Base-by-base conservation (phyloP, 305 asterid genomes). In the Solanum hybrid region DNA sequence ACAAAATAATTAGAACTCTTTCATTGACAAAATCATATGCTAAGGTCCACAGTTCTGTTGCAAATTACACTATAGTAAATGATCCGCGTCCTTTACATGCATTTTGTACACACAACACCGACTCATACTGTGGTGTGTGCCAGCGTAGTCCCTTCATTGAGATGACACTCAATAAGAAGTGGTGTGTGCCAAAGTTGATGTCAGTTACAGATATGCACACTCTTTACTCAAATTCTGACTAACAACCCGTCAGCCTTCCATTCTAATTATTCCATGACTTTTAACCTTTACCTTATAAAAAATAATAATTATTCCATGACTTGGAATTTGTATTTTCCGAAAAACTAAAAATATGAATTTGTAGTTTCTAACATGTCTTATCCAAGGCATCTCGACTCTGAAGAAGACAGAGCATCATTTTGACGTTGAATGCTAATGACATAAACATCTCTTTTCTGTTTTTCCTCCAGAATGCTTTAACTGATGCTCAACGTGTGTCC, bases 401-500 rank as follows among this genome's bases (percentile, higher is more conserved):
- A 84, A 84, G 75, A 29, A 51, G 40, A 4, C 2, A 71, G 3
- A 82, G 75, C 75, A 51, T 29, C 22, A 51, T 31, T 51, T 51
- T 31, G 87, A 84, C 17, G 31, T 51, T 51, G 87, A 84, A 51
- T 84, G 36, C 85, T 71, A 78, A 31, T 27, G 82, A 24, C 31
- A 17, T 60, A 40, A 88, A 85, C 82, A 81, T 51, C 66, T 51
- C 34, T 75, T 91, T 75, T 19, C 42, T 91, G 88, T 27, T 86
- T 32, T 85, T 89, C 93, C 88, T 90, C 73, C 95, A 97, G 99
- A 92, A 94, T 93, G 99, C 99, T 90, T 91, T 96, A 90, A 94
- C 96, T 78, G 99, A 97, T 93, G 94, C 99, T 85, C 93, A 93
- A 90, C 98, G 99, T 27, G 97, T 96, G 78, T 88, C 98, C 87